Evolutionary conservation across 2,329 filamentous ascomycete species (phyloP), one percentile per base, ranked within the genome.

Genomic region (Lomentospora prolificans): DNA sequence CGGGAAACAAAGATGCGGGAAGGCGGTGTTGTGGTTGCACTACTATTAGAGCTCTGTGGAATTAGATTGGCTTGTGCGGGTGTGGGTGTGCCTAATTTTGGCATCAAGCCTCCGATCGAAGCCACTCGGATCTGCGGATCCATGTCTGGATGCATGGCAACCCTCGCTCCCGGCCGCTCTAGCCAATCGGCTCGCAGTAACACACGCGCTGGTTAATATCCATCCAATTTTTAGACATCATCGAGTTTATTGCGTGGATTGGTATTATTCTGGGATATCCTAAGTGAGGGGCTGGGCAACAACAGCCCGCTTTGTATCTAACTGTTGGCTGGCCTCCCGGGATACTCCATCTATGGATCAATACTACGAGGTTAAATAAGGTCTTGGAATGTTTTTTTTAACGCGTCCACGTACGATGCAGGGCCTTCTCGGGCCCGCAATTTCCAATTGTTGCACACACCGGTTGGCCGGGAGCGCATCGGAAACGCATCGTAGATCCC

Each of bases 81-180:
- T 50, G n/a, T n/a, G n/a, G n/a, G 25, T 27, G 44, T 50, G 6
- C 44, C 44, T 50, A 50, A 25, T 50, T 50, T 50, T 50, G 25
- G 44, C 44, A 25, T 27, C 10, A 25, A n/a, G 44, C 7, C 19
- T 12, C 19, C 14, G 24, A 24, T 50, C 24, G n/a, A 22, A 22
- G n/a, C 44, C 24, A 27, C 44, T 50, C 44, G 44, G 44, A 50
- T 50, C 44, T 4, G 12, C 44, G 33, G n/a, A n/a, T n/a, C n/a
- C n/a, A n/a, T n/a, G n/a, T n/a, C n/a, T n/a, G n/a, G n/a, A n/a
- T n/a, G n/a, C n/a, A n/a, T 39, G 33, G 33, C 33, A n/a, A 7
- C 33, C 33, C 14, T 39, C 10, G 33, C 33, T 39, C 33, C 17
- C 14, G 33, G 33, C 14, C 7, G 33, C 17, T 48, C 19, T 22